Evolutionary conservation across 2,329 filamentous ascomycete species (phyloP), one percentile per base, ranked within the genome.

Genomic region (Plectosphaerella sp.): DNA sequence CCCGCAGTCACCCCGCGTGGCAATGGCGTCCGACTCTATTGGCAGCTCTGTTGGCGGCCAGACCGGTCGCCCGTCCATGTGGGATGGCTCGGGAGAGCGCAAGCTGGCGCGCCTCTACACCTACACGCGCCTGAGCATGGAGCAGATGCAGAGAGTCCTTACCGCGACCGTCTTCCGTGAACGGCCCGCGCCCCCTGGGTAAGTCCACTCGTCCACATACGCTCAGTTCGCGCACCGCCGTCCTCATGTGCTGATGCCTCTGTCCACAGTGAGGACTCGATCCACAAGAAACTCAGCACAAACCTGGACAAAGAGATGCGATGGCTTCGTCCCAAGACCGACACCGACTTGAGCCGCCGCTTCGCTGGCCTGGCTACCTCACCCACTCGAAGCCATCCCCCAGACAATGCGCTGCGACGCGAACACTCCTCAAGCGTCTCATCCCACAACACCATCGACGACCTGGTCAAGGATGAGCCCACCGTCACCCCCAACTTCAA

Each of bases 261-360:
- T 25, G 28, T 18, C 35, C 24, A 53, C 52, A 81, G 79, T 37
- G 76, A 76, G 58, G 80, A 83, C 58, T 82, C 80, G 25, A 79
- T 77, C 35, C 79, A 80, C 60, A 83, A 84, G 66, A 80, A 77
- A 20, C 74, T 83, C 57, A 77, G 78, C 50, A 68, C 70, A 8
- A 73, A 82, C 55, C 72, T 84, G 33, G 80, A 82, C 56, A 80
- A 83, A 55, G 78, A 84, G 37, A 78, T 80, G 28, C 73, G 80
- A 61, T 82, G 80, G 72, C 69, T 83, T 48, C 75, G 78, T 18
- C 79, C 80, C 1, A 74, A 72, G 54, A 73, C 69, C 36, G 67
- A 73, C 11, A 69, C 72, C 16, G 79, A 83, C 49, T 80, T 82
- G 73, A 67, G 67, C 45, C 71, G 72, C 33, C 77, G 79, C 25